Conservation (phyloP, 345 rosid species). For the Brassica cretica region DNA sequence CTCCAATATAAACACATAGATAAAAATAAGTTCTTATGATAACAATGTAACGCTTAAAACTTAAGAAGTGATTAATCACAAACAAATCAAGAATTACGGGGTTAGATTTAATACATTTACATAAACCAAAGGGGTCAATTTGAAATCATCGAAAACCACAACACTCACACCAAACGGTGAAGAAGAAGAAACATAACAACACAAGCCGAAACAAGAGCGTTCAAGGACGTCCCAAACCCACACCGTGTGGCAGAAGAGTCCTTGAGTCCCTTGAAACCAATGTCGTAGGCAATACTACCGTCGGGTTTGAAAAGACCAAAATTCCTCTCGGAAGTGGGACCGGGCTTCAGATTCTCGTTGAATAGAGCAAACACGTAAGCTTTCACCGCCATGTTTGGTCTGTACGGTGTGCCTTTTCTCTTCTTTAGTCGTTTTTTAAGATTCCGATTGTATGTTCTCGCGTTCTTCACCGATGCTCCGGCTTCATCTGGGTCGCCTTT, state of each 20-base stretch:
- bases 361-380: conserved; percentile 88
- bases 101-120: conserved; percentile 2
- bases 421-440: conserved; percentile 56
- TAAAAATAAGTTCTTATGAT: conserved; percentile 3
- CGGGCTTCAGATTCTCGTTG: conserved; percentile 29
- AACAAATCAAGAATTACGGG: conserved; percentile 28
- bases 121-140: neutral
- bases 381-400: conserved; percentile 58
- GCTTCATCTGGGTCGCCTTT: conserved; percentile 72
- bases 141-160: conserved; percentile 4
- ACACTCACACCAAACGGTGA: conserved; percentile 18
- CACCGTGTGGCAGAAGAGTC: conserved; percentile 48
- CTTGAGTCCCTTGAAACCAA: conserved; percentile 76
- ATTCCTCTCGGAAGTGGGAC: conserved; percentile 82
- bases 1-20: neutral
- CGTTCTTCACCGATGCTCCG: conserved; percentile 66
- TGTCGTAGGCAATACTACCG: conserved; percentile 73
- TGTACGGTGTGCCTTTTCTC: conserved; percentile 84
- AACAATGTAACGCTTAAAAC: neutral
- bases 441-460: conserved; percentile 64
- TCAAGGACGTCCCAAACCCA: conserved; percentile 18
- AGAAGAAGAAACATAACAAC: conserved; percentile 26
- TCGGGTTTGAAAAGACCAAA: conserved; percentile 91
- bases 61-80: conserved; percentile 9
- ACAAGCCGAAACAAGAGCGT: conserved; percentile 16